phyloP scores from a whole-genome alignment of 495 filamentous ascomycete genomes.

The Penicillium malachiteum region DNA sequence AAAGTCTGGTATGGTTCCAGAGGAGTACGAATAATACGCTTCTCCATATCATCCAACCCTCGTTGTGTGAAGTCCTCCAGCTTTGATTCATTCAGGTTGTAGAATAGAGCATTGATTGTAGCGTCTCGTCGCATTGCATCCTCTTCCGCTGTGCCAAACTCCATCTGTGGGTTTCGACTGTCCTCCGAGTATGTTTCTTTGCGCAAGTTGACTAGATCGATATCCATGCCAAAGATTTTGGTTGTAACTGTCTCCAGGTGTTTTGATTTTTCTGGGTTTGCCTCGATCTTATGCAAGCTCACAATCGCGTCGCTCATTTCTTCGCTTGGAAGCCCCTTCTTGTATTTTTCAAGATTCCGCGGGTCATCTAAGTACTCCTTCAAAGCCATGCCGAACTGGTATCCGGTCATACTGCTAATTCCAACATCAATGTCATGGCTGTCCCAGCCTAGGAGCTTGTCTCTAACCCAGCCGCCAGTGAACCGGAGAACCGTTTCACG shows the following conservation, averaged over 20 bases:
- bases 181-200: constrained; percentile 86
- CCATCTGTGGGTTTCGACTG: constrained; percentile 87
- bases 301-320: constrained; percentile 41
- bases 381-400: constrained; percentile 68
- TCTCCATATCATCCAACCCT: constrained; percentile 72
- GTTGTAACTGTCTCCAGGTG: constrained; percentile 92
- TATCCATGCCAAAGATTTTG: constrained; percentile 79
- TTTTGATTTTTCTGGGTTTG: constrained; percentile 96
- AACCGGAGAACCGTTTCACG: constrained; percentile 64
- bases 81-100: constrained; percentile 71
- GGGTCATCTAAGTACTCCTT: constrained; percentile 59
- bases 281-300: constrained; percentile 71
- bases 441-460: constrained; percentile 79
- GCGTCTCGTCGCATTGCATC: constrained; percentile 90
- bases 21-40: constrained; percentile 77
- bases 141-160: constrained; percentile 88
- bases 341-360: constrained; percentile 55
- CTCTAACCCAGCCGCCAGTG: constrained; percentile 97
- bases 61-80: constrained; percentile 82
- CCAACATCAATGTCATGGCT: constrained; percentile 94
- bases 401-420: constrained; percentile 93
- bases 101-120: constrained; percentile 94
- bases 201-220: constrained; percentile 91
- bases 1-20: constrained; percentile 90
- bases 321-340: constrained; percentile 23